A percentile compares a stretch with the other conserved stretches of the same genome.
phyloP scores from a whole-genome alignment of 176 grass and related monocot genomes.

The Juncus effusus region DNA sequence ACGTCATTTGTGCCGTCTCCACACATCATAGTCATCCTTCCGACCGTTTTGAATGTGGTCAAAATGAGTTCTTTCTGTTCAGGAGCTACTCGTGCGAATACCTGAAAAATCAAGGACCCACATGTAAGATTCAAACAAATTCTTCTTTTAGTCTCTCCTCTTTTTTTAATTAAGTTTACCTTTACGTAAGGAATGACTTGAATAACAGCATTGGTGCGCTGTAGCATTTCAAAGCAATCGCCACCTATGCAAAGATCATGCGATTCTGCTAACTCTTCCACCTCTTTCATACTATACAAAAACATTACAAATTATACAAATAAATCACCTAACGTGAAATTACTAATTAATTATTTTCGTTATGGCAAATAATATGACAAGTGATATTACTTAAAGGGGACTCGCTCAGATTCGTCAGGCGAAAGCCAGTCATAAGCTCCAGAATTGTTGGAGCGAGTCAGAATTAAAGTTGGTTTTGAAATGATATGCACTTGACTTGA shows the following conservation, averaged over 20 bases:
- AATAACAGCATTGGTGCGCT: constrained; percentile 68
- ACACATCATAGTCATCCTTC: constrained; percentile 96
- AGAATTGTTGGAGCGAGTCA: constrained; percentile 49
- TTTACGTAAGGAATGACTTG: constrained; percentile 93
- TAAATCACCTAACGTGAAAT: too few relatives aligned
- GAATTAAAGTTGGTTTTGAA: constrained; percentile 73
- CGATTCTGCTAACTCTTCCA: constrained; percentile 58
- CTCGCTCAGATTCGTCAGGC: constrained; percentile 83
- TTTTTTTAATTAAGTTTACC: constrained; percentile 30
- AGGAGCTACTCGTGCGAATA: constrained; percentile 94
- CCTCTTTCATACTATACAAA: constrained; percentile 60
- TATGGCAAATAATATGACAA: too few relatives aligned
- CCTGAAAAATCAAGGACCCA: constrained; percentile 41
- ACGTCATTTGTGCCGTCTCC: constrained; percentile 99
- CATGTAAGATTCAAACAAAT: not conserved
- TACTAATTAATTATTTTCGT: too few relatives aligned
- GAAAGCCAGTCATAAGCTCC: constrained; percentile 83
- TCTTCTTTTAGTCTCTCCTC: not conserved
- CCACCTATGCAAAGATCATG: constrained; percentile 94
- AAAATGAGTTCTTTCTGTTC: constrained; percentile 99
- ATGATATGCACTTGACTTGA: constrained; percentile 91
- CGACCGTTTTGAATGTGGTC: constrained; percentile 93
- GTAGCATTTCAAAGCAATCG: constrained; percentile 98
- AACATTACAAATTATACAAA: constrained; percentile 3
- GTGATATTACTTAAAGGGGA: constrained; percentile 58